Evolutionary conservation across 176 grass and related monocot species (phyloP), one percentile per base, ranked within the genome.

Genomic region (Cenchrus purpureus): DNA sequence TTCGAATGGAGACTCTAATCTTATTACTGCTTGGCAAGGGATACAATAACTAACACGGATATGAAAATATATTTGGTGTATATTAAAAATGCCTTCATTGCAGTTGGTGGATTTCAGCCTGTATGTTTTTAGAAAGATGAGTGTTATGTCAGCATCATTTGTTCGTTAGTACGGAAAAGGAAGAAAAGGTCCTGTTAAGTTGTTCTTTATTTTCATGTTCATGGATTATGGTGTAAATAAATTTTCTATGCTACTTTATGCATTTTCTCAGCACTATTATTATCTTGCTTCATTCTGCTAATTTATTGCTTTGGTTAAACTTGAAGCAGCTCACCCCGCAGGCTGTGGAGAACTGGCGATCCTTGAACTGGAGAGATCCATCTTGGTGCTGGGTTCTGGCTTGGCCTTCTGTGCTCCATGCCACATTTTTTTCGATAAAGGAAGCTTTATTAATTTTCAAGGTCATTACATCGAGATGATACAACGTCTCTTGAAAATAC

Each of bases 51-150:
- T n/a, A n/a, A 79, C 74, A 79, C 25, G 59, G 80, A 84, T 69
- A 83, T 66, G 62, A 8, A 50, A 60, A 61, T 4, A 59, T 73
- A 19, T 25, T 73, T 31, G 11, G 19, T 14, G 22, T 70, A 42
- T 68, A 20, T 79, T 73, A 51, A 69, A 83, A 80, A 79, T 84
- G 52, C 52, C 68, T 83, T 31, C 37, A 2, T 74, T 70, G 74
- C 69, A 80, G 79, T 87, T 69, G 84, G 89, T 67, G 79, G 74
- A 71, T 90, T 77, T 73, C 34, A 87, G 60, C 45, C 29, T 63
- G 75, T 80, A 3, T 87, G 84, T 74, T 83, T 90, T 59, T 8
- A 0, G 88, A 40, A 86, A 82, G 59, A 67, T 8, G 22, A 17
- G 15, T 77, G 80, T 73, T 67, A 48, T 79, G 69, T 75, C 62